Base-by-base conservation (phyloP, 176 grass and related monocot genomes). In the Canna indica region DNA sequence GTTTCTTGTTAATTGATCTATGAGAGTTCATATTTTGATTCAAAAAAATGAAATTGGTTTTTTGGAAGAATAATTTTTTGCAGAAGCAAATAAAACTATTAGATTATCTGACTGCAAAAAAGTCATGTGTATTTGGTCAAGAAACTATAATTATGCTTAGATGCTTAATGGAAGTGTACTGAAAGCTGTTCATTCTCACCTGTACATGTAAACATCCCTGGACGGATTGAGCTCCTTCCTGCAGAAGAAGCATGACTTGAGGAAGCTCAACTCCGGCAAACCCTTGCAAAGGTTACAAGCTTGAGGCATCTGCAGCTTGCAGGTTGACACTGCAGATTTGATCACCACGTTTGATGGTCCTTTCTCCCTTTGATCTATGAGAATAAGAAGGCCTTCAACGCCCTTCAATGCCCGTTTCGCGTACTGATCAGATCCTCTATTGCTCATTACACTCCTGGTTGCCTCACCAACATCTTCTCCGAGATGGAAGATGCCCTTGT, bases 171-270 rank as follows among this genome's bases (percentile, higher is more conserved):
- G n/a, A n/a, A n/a, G n/a, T n/a, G n/a, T n/a, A n/a, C n/a, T n/a
- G n/a, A n/a, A n/a, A n/a, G n/a, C n/a, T n/a, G n/a, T n/a, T n/a
- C n/a, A n/a, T n/a, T n/a, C n/a, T n/a, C 33, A 70, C 68, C 68
- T 70, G 26, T 70, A 70, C 44, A 70, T 48, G 45, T 70, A 70
- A 22, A 70, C 45, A 48, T 70, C 68, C 44, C 32, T 52, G 44
- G 16, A 32, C 5, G 27, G 68, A 25, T 10, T n/a, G 15, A 70
- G 44, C 68, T 70, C 68, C 68, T 31, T 50, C 13, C 22, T 52
- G 68, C 68, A 70, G 14, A 70, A 44, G 26, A n/a, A 48, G 41
- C 68, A 70, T 17, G 44, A 31, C 41, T 47, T n/a, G 3, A 47
- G 45, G 36, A 70, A 70, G 12, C 65, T 36, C 7, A 68, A 27